Percentiles rank a stretch among this genome's conserved stretches.
phyloP scores from a whole-genome alignment of 164 flowering plant species.

The Berberis thunbergii region DNA sequence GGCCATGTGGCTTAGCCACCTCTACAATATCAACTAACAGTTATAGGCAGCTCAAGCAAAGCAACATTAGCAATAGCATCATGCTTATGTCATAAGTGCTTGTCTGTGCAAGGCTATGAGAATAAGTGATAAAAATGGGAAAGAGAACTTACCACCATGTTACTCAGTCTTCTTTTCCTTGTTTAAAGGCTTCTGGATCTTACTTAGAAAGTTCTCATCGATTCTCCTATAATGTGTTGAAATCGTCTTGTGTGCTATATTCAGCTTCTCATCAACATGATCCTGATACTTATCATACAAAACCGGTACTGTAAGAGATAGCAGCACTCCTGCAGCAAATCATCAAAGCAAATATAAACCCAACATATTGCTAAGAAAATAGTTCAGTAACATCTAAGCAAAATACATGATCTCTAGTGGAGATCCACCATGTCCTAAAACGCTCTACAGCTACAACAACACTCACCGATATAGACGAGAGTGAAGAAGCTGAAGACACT shows the following conservation, averaged over 20 bases:
- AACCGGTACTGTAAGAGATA: constrained; percentile 58
- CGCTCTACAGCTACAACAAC: not conserved
- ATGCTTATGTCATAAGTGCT: no score
- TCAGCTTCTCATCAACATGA: constrained; percentile 56
- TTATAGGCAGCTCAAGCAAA: no score
- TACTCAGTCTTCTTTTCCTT: constrained; percentile 54
- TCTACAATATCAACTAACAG: no score
- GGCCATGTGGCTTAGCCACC: no score
- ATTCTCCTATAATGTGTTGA: constrained; percentile 41
- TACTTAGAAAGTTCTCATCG: constrained; percentile 45
- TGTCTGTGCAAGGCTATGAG: no score
- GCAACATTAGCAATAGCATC: no score
- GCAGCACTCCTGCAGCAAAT: constrained; percentile 47
- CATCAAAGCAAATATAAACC: not conserved
- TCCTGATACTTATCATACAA: constrained; percentile 69
- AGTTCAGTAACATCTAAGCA: no score
- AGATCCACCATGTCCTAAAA: no score
- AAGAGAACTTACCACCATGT: not conserved
- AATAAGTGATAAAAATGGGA: not conserved
- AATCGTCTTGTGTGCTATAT: constrained; percentile 18
- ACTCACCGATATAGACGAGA: constrained; percentile 66
- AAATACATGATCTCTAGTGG: no score
- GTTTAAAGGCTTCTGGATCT: constrained; percentile 23
- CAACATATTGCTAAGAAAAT: not conserved
- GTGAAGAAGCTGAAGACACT: constrained; percentile 71